Conservation (phyloP, 345 rosid species). For the Murraya koenigii region DNA sequence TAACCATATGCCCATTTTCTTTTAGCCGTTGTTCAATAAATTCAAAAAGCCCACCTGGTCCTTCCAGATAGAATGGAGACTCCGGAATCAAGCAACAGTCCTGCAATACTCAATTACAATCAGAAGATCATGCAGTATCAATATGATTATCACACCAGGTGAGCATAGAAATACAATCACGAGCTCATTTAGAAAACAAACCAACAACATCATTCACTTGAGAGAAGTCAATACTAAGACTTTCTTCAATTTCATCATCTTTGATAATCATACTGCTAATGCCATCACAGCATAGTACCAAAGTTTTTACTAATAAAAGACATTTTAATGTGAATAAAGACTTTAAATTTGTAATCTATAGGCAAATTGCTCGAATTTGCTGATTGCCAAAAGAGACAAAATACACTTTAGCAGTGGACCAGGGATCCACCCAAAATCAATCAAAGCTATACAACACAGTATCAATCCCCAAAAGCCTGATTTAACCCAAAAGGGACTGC, state of each 20-base stretch:
- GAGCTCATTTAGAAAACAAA: background rate
- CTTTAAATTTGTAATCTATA: background rate
- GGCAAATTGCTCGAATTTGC: background rate
- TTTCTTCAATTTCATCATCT: background rate
- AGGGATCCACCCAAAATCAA: too few relatives aligned
- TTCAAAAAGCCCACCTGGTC: constrained; percentile 83
- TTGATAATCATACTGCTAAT: background rate
- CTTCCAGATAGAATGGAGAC: constrained; percentile 91
- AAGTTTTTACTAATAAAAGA: background rate
- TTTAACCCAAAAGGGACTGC: too few relatives aligned
- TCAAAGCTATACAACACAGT: background rate
- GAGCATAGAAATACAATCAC: background rate
- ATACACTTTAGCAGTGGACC: too few relatives aligned
- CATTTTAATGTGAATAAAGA: background rate
- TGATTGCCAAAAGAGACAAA: background rate
- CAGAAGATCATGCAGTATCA: background rate
- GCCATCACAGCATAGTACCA: background rate
- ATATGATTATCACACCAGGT: background rate
- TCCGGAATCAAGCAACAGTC: constrained; percentile 99
- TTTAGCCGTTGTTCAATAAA: constrained; percentile 70
- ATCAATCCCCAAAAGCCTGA: too few relatives aligned
- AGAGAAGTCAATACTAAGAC: background rate
- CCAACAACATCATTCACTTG: background rate
- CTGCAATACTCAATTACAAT: constrained; percentile 44
- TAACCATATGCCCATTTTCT: constrained; percentile 79